phyloP scores from a whole-genome alignment of 371 early-diverging fungal genomes.

The Cokeromyces recurvatus region DNA sequence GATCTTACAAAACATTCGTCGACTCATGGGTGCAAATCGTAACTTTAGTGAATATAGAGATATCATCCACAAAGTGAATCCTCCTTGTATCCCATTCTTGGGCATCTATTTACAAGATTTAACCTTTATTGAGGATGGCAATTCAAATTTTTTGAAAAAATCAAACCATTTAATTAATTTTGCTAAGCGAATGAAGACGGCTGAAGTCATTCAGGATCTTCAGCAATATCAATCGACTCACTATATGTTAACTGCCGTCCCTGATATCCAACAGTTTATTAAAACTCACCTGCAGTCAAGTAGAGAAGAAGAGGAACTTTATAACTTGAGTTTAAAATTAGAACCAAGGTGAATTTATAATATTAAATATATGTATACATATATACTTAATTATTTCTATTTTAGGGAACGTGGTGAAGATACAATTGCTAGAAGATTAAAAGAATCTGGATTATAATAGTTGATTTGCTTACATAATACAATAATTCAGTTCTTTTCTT shows the following conservation, averaged over 20 bases:
- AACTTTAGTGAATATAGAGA: constrained; percentile 86
- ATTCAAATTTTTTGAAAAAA: constrained; percentile 52
- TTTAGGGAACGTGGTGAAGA: constrained; percentile 25
- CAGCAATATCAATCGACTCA: constrained; percentile 82
- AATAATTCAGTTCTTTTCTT: too few species aligned
- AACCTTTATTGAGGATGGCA: constrained; percentile 93
- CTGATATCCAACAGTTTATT: constrained; percentile 81
- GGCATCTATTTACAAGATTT: constrained; percentile 86
- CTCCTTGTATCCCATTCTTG: constrained; percentile 91
- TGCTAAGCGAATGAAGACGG: constrained; percentile 80
- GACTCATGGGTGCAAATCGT: constrained; percentile 69
- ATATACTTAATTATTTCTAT: neutral
- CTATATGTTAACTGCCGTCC: constrained; percentile 72
- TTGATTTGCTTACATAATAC: too few species aligned
- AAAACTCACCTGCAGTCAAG: constrained; percentile 47
- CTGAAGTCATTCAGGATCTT: constrained; percentile 85
- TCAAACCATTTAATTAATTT: constrained; percentile 79
- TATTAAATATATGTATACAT: neutral
- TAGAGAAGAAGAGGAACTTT: constrained; percentile 52
- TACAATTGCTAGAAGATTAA: constrained; percentile 25
- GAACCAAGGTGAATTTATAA: constrained; percentile 64
- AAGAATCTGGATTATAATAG: constrained; percentile 25
- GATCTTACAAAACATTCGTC: constrained; percentile 47
- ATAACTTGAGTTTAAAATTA: constrained; percentile 70
- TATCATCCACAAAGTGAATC: constrained; percentile 73